Evolutionary conservation across 2,329 filamentous ascomycete genomes (phyloP).

Genomic region (Passalora sequoiae): DNA sequence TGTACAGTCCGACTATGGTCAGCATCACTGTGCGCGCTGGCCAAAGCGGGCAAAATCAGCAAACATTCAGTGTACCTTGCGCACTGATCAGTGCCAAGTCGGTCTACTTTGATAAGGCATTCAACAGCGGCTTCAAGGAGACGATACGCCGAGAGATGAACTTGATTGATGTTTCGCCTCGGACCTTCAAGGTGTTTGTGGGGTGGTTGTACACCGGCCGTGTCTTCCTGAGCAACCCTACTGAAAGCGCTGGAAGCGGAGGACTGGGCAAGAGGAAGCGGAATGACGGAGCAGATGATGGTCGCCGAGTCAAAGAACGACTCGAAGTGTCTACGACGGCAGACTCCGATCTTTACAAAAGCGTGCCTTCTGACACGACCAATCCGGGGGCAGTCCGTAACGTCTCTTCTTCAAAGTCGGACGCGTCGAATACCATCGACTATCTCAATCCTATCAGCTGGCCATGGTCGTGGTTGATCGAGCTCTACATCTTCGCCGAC

Average conservation of each 20-base stretch:
- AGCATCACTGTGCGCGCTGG: not conserved
- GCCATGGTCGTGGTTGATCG: slow-evolving; percentile 9
- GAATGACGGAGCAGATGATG: not conserved
- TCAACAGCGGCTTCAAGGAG: slow-evolving; percentile 8
- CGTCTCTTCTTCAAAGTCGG: not conserved
- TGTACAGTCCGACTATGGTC: not conserved
- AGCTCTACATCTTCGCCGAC: slow-evolving; percentile 16
- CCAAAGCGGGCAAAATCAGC: not conserved
- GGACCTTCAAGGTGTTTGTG: slow-evolving; percentile 13
- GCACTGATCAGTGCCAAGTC: slow-evolving; percentile 11
- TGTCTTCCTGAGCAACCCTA: not conserved
- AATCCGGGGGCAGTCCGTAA: not conserved
- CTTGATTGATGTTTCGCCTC: slow-evolving; percentile 4
- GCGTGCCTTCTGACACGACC: not conserved
- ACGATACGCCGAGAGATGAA: slow-evolving; percentile 1
- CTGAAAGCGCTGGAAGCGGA: not conserved
- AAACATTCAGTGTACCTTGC: slow-evolving; percentile 3
- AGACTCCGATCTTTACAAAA: not conserved
- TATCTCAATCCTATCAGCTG: slow-evolving; percentile 9
- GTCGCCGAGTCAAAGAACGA: not conserved
- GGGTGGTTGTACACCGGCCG: slow-evolving; percentile 14
- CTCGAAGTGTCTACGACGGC: not conserved
- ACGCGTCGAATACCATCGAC: not conserved
- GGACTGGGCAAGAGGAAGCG: not conserved
- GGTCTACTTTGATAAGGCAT: slow-evolving; percentile 13